These are phyloP conservation scores for Exophiala sideris DNA, from an alignment of 2,329 filamentous ascomycete species.

Conservation along the genomic window DNA sequence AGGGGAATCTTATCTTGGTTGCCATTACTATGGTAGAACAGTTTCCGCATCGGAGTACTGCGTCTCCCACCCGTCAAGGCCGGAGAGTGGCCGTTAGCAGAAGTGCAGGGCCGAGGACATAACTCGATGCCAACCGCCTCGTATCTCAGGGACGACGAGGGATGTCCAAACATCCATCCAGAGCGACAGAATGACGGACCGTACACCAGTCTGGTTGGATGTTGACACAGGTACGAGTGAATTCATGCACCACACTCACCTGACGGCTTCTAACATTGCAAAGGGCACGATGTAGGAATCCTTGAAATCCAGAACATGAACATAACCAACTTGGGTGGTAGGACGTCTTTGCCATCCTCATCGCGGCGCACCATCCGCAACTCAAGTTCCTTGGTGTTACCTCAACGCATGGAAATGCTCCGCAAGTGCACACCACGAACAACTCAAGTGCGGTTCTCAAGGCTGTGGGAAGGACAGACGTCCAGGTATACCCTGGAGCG, in stretches of 20 bases:
- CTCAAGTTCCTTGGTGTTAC: constrained; percentile 79
- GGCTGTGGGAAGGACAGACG: constrained; percentile 68
- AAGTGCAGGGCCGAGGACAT: no score
- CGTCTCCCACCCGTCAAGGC: neutral
- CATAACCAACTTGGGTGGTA: constrained; percentile 54
- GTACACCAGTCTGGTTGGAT: constrained; percentile 58
- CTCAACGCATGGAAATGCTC: constrained; percentile 88
- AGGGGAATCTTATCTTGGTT: constrained; percentile 1
- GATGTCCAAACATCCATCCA: neutral
- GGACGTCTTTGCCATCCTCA: constrained; percentile 86
- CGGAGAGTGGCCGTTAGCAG: neutral
- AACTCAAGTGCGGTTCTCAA: constrained; percentile 82
- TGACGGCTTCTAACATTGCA: constrained; percentile 3
- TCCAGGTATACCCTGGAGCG: constrained; percentile 74
- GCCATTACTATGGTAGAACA: neutral
- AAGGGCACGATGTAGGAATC: constrained; percentile 43
- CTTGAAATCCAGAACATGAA: neutral
- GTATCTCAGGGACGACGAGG: no score
- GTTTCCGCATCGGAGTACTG: neutral
- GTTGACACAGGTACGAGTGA: constrained; percentile 57
- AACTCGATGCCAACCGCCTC: no score
- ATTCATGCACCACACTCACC: no score
- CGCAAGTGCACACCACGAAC: constrained; percentile 75
- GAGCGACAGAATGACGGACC: constrained; percentile 6
- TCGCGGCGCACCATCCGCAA: constrained; percentile 75